A percentile compares a stretch with the other conserved stretches of the same genome.
These are phyloP conservation scores for Scheffersomyces lignicola DNA, from an alignment of 1,139 yeast species.

Conservation along the genomic window DNA sequence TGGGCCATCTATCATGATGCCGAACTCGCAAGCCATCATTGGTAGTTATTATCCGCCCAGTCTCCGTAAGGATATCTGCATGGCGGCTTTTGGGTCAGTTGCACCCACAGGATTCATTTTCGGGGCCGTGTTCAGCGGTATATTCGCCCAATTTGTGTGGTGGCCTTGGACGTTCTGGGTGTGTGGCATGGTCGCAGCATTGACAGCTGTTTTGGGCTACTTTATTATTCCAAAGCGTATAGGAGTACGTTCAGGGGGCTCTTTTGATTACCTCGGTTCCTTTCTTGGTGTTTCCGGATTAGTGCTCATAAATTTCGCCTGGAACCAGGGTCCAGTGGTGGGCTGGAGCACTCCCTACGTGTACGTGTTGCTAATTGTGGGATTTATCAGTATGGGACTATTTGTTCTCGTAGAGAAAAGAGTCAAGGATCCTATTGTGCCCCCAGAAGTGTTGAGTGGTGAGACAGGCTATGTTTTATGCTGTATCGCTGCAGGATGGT, in stretches of 20 bases:
- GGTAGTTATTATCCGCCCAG: constrained; percentile 54
- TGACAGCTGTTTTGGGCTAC: constrained; percentile 28
- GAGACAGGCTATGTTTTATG: constrained; percentile 47
- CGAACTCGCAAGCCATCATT: constrained; percentile 56
- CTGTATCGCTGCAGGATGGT: constrained; percentile 59
- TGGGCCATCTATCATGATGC: constrained; percentile 58
- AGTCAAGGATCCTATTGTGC: constrained; percentile 47
- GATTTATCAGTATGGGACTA: constrained; percentile 33
- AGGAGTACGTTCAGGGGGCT: constrained; percentile 19
- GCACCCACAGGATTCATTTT: constrained; percentile 59
- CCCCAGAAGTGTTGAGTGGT: constrained; percentile 39
- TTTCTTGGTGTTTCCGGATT: constrained; percentile 48
- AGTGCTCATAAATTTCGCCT: constrained; percentile 52
- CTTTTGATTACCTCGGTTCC: constrained; percentile 52
- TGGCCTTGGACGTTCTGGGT: constrained; percentile 65
- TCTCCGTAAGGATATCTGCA: constrained; percentile 35
- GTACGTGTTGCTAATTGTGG: constrained; percentile 51
- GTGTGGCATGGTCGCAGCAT: constrained; percentile 36
- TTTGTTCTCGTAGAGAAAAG: constrained; percentile 37
- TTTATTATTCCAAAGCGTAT: constrained; percentile 45
- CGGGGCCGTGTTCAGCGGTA: constrained; percentile 49
- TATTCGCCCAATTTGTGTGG: constrained; percentile 42
- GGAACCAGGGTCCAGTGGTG: constrained; percentile 63
- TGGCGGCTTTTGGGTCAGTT: constrained; percentile 55
- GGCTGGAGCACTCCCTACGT: constrained; percentile 57